Conservation (phyloP, 1,284 basidiomycete species). For the Tremellales sp. region DNA sequence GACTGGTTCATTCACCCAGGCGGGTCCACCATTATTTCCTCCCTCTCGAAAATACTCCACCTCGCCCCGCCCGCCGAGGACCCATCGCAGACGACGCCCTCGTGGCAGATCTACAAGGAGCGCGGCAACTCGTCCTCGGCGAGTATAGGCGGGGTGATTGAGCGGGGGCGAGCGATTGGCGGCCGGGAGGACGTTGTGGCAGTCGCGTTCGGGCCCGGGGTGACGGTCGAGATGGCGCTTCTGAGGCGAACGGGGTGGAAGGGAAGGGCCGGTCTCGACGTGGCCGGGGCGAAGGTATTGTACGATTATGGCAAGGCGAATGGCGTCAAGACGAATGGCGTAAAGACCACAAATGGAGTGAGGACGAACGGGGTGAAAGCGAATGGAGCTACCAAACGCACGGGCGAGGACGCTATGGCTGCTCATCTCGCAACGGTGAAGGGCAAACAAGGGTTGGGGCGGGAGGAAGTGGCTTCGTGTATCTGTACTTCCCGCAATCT, state of each 20-base stretch:
- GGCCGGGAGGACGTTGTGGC: constrained; percentile 15
- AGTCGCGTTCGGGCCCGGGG: constrained; percentile 24
- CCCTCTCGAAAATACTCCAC: constrained; percentile 12
- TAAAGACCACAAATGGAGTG: neutral
- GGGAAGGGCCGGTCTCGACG: too few relatives aligned
- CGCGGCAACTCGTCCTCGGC: constrained; percentile 20
- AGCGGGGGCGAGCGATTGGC: constrained; percentile 10
- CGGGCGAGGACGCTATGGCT: constrained; percentile 1
- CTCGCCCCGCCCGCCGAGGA: constrained; percentile 9
- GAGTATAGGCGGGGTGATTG: constrained; percentile 19
- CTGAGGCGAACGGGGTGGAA: constrained; percentile 15
- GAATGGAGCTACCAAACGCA: neutral
- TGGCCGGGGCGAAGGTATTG: too few relatives aligned
- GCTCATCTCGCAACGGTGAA: neutral
- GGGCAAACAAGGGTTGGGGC: neutral
- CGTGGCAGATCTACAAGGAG: constrained; percentile 20
- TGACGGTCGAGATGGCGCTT: constrained; percentile 19
- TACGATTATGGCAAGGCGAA: too few relatives aligned
- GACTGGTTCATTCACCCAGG: constrained; percentile 26
- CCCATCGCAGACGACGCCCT: constrained; percentile 12
- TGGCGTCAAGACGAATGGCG: too few relatives aligned
- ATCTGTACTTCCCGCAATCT: neutral
- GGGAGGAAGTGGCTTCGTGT: neutral
- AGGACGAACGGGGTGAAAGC: neutral
- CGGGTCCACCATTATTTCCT: constrained; percentile 19